Conservation (phyloP, 805 yeast species). For the Blastobotrys parvus region DNA sequence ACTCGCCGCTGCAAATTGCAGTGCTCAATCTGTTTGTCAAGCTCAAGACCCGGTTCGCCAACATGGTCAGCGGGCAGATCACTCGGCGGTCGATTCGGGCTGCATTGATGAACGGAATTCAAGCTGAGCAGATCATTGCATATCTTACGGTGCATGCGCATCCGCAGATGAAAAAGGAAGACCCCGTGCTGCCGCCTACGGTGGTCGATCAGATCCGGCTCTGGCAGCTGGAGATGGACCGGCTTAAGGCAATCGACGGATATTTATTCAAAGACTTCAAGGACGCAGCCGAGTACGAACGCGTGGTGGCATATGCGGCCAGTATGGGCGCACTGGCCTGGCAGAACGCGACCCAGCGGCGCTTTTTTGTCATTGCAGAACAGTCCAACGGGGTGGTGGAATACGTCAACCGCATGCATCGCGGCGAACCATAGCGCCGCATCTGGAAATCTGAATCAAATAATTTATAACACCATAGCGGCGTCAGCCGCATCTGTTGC, state of each 20-base stretch:
- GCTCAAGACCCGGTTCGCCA: slow-evolving; percentile 73
- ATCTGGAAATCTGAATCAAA: not conserved
- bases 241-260: slow-evolving; percentile 82
- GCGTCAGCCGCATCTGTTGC: too few relatives aligned
- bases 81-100: slow-evolving; percentile 85
- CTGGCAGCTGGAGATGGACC: slow-evolving; percentile 94
- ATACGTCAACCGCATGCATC: slow-evolving; percentile 55
- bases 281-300: slow-evolving; percentile 65
- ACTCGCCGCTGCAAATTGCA: slow-evolving; percentile 91
- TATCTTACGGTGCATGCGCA: slow-evolving; percentile 90
- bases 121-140: slow-evolving; percentile 88
- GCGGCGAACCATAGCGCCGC: too few relatives aligned
- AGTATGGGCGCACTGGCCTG: slow-evolving; percentile 91
- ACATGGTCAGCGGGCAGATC: slow-evolving; percentile 88
- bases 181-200: slow-evolving; percentile 79
- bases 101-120: slow-evolving; percentile 81
- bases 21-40: slow-evolving; percentile 83
- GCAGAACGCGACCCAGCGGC: slow-evolving; percentile 61
- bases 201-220: slow-evolving; percentile 92
- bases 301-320: slow-evolving; percentile 65
- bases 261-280: slow-evolving; percentile 81
- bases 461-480: too few relatives aligned
- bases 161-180: slow-evolving; percentile 65
- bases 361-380: slow-evolving; percentile 80
- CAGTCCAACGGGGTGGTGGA: slow-evolving; percentile 89